A percentile compares a stretch with the other conserved stretches of the same genome.
Evolutionary conservation across 2,329 filamentous ascomycete genomes (phyloP).

Genomic region (Geosmithia putterillii): DNA sequence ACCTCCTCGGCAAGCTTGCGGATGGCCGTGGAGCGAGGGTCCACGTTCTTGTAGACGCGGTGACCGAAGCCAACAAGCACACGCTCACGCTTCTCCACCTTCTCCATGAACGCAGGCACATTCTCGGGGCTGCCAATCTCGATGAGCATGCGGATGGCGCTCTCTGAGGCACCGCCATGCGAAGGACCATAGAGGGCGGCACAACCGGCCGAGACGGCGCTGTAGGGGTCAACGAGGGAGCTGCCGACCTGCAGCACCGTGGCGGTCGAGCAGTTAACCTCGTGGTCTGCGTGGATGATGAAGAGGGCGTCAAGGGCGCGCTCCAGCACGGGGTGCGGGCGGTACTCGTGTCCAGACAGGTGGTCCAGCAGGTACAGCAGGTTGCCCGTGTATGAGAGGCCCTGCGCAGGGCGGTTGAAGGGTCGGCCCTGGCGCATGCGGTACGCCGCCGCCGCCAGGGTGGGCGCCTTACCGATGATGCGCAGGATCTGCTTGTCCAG

Average conservation of each 20-base stretch:
- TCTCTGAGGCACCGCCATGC: slow-evolving; percentile 47
- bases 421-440: slow-evolving; percentile 38
- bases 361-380: slow-evolving; percentile 41
- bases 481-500: slow-evolving; percentile 40
- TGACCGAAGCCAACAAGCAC: slow-evolving; percentile 45
- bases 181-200: slow-evolving; percentile 42
- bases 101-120: slow-evolving; percentile 34
- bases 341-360: slow-evolving; percentile 31
- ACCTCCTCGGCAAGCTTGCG: slow-evolving; percentile 34
- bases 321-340: slow-evolving; percentile 35
- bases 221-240: slow-evolving; percentile 42
- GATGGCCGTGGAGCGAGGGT: slow-evolving; percentile 38
- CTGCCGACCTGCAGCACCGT: slow-evolving; percentile 43
- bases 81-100: slow-evolving; percentile 35
- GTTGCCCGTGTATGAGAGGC: slow-evolving; percentile 40
- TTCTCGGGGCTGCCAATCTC: slow-evolving; percentile 37
- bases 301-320: slow-evolving; percentile 39
- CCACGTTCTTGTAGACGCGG: slow-evolving; percentile 40
- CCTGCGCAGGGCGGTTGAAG: slow-evolving; percentile 34
- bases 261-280: slow-evolving; percentile 44
- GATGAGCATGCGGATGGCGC: slow-evolving; percentile 40
- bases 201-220: slow-evolving; percentile 37
- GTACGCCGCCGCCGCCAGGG: slow-evolving; percentile 36
- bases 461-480: slow-evolving; percentile 38
- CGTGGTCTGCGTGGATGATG: slow-evolving; percentile 45